A percentile compares a stretch with the other conserved stretches of the same genome.
phyloP scores from a whole-genome alignment of 345 rosid species.

The Dovyalis caffra region DNA sequence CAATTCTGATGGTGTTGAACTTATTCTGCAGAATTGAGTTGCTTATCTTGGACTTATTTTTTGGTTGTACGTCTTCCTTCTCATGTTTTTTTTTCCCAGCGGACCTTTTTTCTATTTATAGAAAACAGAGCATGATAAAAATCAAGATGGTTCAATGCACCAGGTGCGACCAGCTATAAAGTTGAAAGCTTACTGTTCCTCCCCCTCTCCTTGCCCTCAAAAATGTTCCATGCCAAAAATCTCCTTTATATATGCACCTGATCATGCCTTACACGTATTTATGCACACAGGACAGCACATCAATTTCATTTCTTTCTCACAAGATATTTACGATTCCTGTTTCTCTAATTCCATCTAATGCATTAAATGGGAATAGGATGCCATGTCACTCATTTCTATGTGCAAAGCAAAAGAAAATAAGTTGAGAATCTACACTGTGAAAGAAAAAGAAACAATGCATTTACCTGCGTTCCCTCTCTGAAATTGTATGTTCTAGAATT shows the following conservation, averaged over 20 bases:
- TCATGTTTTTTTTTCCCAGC: background rate
- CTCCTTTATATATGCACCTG: background rate
- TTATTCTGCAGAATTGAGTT: background rate
- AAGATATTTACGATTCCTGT: background rate
- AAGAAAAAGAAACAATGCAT: slow-evolving; percentile 3
- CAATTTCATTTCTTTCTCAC: background rate
- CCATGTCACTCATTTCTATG: background rate
- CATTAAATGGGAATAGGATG: background rate
- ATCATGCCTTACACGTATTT: background rate
- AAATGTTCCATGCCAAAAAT: background rate
- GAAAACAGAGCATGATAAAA: background rate
- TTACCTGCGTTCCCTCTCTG: slow-evolving; percentile 99
- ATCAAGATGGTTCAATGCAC: background rate
- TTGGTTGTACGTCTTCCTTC: background rate
- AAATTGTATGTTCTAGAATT: slow-evolving; percentile 83
- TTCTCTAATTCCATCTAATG: slow-evolving; percentile 1
- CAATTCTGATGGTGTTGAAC: background rate
- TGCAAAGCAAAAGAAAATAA: background rate
- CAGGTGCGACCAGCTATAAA: background rate
- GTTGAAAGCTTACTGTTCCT: background rate
- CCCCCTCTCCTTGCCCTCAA: background rate
- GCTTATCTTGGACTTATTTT: background rate
- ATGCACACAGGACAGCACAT: background rate
- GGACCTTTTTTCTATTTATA: background rate
- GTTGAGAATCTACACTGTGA: background rate